A percentile compares a stretch with the other conserved stretches of the same genome.
Conservation (phyloP, 2,329 filamentous ascomycete genomes). For the Huntiella omanensis region DNA sequence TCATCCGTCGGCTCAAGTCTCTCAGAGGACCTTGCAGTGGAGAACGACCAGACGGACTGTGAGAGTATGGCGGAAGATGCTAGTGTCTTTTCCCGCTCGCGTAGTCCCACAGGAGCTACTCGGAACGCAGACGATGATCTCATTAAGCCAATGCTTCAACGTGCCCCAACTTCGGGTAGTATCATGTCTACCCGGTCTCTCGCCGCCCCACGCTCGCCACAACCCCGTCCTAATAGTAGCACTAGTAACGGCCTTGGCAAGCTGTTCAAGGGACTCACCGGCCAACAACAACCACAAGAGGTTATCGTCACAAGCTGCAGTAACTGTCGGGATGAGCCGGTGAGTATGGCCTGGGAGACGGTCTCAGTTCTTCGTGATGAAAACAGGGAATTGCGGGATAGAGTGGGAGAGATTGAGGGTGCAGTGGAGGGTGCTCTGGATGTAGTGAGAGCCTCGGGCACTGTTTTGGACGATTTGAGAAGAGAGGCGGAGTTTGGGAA, state of each 20-base stretch:
- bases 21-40: constrained; percentile 34
- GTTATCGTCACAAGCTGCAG: constrained; percentile 21
- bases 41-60: constrained; percentile 36
- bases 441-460: constrained; percentile 34
- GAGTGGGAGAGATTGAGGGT: constrained; percentile 38
- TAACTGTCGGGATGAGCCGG: constrained; percentile 39
- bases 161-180: constrained; percentile 16
- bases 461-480: background rate
- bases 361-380: constrained; percentile 42
- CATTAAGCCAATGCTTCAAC: background rate
- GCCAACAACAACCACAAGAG: constrained; percentile 15
- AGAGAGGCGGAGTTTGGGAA: too few relatives aligned
- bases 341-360: constrained; percentile 45
- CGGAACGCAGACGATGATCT: too few relatives aligned
- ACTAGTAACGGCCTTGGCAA: background rate
- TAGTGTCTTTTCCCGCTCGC: constrained; percentile 41
- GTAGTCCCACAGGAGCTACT: constrained; percentile 29
- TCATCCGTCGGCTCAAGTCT: constrained; percentile 21
- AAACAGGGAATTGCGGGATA: constrained; percentile 40
- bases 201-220: constrained; percentile 11
- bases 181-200: constrained; percentile 13
- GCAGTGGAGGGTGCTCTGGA: constrained; percentile 44
- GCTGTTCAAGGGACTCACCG: constrained; percentile 20
- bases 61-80: constrained; percentile 26
- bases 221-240: constrained; percentile 3